Conservation (phyloP, 164 flowering plant species). For the Houttuynia cordata region DNA sequence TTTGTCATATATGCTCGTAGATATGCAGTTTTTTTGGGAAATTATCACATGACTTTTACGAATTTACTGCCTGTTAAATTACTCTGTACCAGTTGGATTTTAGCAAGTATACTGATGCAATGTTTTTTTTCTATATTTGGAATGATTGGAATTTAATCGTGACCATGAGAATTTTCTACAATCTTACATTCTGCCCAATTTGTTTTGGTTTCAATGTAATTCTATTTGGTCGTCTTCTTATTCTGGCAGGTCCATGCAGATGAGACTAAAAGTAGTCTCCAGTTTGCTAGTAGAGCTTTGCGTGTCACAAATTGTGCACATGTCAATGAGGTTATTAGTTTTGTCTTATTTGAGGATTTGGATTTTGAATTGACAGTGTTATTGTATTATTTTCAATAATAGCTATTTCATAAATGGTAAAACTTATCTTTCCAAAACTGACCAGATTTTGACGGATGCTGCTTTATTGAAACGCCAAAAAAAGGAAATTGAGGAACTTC, state of each 20-base stretch:
- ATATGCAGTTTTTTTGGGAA: too few species aligned
- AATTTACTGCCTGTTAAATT: too few species aligned
- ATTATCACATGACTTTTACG: too few species aligned
- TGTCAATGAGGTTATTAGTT: constrained; percentile 76
- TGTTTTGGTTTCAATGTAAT: too few species aligned
- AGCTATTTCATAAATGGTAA: background rate
- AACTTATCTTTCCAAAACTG: background rate
- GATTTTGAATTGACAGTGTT: background rate
- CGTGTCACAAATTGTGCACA: constrained; percentile 89
- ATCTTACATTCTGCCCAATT: background rate
- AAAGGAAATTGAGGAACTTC: constrained; percentile 93
- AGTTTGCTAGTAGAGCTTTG: constrained; percentile 94
- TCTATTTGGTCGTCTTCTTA: background rate
- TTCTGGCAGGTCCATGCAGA: constrained; percentile 77
- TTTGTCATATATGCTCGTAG: too few species aligned
- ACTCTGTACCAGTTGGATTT: too few species aligned
- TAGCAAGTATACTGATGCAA: too few species aligned
- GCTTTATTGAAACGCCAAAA: constrained; percentile 95
- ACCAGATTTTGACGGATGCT: constrained; percentile 92
- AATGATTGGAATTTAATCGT: background rate
- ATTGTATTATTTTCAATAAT: too few species aligned
- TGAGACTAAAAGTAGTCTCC: constrained; percentile 97
- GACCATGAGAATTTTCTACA: background rate
- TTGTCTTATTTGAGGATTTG: background rate
- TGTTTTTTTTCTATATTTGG: too few species aligned